Percentiles rank a stretch among this genome's conserved stretches.
These are phyloP conservation scores for Cutaneotrichosporon dermatis DNA, from an alignment of 1,284 basidiomycete species.

Conservation along the genomic window DNA sequence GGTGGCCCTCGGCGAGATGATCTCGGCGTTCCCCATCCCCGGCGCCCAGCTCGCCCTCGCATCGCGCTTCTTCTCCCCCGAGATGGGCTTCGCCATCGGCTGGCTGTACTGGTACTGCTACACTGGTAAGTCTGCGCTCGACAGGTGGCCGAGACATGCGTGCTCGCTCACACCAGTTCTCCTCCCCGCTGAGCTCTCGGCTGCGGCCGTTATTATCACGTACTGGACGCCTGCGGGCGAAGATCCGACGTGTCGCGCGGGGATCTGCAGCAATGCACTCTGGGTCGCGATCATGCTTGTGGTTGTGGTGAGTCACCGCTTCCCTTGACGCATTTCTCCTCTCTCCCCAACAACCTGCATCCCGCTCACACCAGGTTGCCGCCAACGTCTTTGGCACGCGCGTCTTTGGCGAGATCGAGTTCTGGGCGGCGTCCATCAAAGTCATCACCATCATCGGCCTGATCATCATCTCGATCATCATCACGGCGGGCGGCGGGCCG, in stretches of 20 bases:
- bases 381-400: slow-evolving; percentile 42
- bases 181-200: slow-evolving; percentile 76
- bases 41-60: slow-evolving; percentile 76
- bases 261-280: slow-evolving; percentile 50
- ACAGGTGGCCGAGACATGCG: slow-evolving; percentile 49
- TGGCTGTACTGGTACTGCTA: slow-evolving; percentile 76
- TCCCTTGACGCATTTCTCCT: too few species aligned
- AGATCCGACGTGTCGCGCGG: slow-evolving; percentile 9
- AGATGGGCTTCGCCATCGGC: slow-evolving; percentile 69
- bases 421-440: slow-evolving; percentile 57
- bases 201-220: slow-evolving; percentile 68
- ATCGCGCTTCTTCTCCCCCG: slow-evolving; percentile 57
- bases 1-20: slow-evolving; percentile 52
- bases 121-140: slow-evolving; percentile 23
- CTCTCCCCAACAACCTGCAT: too few species aligned
- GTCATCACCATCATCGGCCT: slow-evolving; percentile 63
- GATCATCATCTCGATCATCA: slow-evolving; percentile 59
- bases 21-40: slow-evolving; percentile 50
- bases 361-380: neutral
- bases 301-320: slow-evolving; percentile 50
- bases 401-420: slow-evolving; percentile 47
- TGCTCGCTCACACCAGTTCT: slow-evolving; percentile 42
- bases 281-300: slow-evolving; percentile 47
- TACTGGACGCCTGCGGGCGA: slow-evolving; percentile 56
- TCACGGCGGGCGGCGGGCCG: slow-evolving; percentile 54